phyloP scores from a whole-genome alignment of 257 asterid species.

The Verbena officinalis region DNA sequence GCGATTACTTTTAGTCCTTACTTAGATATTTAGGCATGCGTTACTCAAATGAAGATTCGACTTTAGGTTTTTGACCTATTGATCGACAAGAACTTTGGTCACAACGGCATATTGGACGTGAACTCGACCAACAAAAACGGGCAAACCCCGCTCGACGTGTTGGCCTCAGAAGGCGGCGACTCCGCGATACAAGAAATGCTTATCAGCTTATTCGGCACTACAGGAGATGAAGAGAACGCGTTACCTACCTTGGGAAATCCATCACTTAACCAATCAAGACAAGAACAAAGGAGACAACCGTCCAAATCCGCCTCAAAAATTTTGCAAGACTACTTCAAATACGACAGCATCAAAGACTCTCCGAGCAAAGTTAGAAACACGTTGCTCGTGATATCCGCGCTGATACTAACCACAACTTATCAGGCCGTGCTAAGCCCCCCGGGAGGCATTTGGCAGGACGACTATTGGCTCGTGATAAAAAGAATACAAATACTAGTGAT shows the following conservation, averaged over 20 bases:
- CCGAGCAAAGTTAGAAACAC: constrained; percentile 45
- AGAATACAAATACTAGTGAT: background rate
- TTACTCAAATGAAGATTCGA: too few species aligned
- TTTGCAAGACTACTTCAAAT: constrained; percentile 38
- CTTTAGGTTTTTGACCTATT: constrained; percentile 48
- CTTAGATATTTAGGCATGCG: too few species aligned
- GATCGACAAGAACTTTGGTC: constrained; percentile 30
- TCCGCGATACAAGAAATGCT: constrained; percentile 49
- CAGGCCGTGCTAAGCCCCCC: constrained; percentile 65
- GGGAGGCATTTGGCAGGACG: constrained; percentile 67
- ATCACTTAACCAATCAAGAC: background rate
- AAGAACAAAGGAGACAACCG: background rate
- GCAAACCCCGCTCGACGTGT: constrained; percentile 48
- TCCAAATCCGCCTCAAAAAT: constrained; percentile 23
- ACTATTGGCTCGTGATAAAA: background rate
- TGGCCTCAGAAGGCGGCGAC: constrained; percentile 43
- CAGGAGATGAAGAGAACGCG: background rate
- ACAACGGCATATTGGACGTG: constrained; percentile 37
- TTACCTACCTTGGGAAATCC: background rate
- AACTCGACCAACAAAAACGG: constrained; percentile 45
- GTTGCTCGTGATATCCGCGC: constrained; percentile 43
- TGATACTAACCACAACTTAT: constrained; percentile 52
- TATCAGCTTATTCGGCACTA: constrained; percentile 25
- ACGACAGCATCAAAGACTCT: constrained; percentile 32
- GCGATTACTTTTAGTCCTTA: too few species aligned